Conservation (phyloP, 495 filamentous ascomycete genomes). For the Penicillium salamii region DNA sequence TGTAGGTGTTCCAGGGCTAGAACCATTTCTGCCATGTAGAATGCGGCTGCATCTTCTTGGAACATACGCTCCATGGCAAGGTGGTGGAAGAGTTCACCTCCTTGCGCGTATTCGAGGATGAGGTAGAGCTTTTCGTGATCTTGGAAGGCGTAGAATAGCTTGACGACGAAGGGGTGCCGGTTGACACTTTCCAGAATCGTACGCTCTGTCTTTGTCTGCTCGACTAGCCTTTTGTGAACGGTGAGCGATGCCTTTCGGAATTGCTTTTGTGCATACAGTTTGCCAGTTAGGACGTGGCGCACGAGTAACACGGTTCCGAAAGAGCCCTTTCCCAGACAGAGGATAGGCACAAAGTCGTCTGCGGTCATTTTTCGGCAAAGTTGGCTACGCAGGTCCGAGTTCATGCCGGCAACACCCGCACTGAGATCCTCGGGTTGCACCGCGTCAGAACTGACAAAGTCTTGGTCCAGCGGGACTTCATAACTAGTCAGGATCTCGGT, state of each 20-base stretch:
- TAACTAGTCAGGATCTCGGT: conserved; percentile 70
- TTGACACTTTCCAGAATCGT: conserved; percentile 92
- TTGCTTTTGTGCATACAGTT: conserved; percentile 96
- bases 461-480: conserved; percentile 81
- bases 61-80: conserved; percentile 91
- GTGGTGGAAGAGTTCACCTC: conserved; percentile 90
- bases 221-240: conserved; percentile 87
- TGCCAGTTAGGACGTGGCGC: conserved; percentile 79
- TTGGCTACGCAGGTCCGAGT: conserved; percentile 35
- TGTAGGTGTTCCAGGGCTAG: conserved; percentile 92
- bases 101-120: conserved; percentile 97
- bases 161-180: conserved; percentile 94
- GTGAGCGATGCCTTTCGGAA: conserved; percentile 92
- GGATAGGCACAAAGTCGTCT: conserved; percentile 84
- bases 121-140: conserved; percentile 97
- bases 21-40: conserved; percentile 98
- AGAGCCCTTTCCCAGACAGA: conserved; percentile 94
- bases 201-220: conserved; percentile 96
- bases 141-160: conserved; percentile 97
- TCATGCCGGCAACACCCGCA: conserved; percentile 6
- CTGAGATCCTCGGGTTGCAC: conserved; percentile 31
- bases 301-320: conserved; percentile 93
- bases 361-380: conserved; percentile 81
- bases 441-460: conserved; percentile 79
- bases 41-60: conserved; percentile 77